phyloP scores from a whole-genome alignment of 257 asterid species.

The Nicotiana noctiflora region DNA sequence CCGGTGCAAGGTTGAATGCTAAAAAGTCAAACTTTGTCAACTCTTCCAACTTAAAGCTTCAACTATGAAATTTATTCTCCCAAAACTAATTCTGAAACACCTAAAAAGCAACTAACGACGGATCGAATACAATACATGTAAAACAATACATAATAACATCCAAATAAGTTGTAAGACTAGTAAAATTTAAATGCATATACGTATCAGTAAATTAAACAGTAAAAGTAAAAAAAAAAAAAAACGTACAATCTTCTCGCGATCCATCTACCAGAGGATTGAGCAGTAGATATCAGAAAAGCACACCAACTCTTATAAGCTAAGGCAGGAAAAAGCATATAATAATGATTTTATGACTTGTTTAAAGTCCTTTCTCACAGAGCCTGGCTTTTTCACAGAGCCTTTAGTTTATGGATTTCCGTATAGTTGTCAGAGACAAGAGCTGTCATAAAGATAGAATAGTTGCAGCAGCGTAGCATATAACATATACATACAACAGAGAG shows the following conservation, averaged over 20 bases:
- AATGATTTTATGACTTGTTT: not conserved
- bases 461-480: slow-evolving; percentile 27
- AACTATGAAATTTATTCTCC: no score
- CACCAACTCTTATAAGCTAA: not conserved
- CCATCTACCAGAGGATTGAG: not conserved
- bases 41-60: no score
- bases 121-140: no score
- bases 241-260: not conserved
- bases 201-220: not conserved
- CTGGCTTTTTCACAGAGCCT: slow-evolving; percentile 8
- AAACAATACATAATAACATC: no score
- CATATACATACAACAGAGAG: slow-evolving; percentile 24
- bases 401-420: slow-evolving; percentile 52
- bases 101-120: no score
- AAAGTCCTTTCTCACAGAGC: not conserved
- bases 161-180: no score
- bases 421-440: slow-evolving; percentile 51
- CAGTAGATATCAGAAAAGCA: not conserved
- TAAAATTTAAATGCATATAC: no score
- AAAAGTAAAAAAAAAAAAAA: not conserved
- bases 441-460: slow-evolving; percentile 43
- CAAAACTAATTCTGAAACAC: no score
- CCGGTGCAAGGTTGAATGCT: no score
- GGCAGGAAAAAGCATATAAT: not conserved
- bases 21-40: no score